Conservation (phyloP, 306 rosid species). For the Trichosanthes truncata region DNA sequence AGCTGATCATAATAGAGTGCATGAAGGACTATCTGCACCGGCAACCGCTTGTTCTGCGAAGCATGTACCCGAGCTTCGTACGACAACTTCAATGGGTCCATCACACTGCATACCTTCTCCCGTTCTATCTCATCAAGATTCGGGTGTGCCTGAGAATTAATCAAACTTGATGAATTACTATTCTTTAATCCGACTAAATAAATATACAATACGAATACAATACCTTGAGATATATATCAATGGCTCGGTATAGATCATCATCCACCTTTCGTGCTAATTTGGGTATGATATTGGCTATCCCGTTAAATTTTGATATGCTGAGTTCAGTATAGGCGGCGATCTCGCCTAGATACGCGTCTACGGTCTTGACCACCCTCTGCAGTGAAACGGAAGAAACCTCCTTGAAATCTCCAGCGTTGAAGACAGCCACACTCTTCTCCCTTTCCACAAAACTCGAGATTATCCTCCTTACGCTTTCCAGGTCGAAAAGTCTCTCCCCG, state of each 20-base stretch:
- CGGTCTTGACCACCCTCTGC: slow-evolving; percentile 61
- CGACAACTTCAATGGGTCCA: slow-evolving; percentile 69
- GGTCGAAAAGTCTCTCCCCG: slow-evolving; percentile 72
- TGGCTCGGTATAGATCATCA: slow-evolving; percentile 81
- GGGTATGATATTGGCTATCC: slow-evolving; percentile 60
- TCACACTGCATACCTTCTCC: slow-evolving; percentile 81
- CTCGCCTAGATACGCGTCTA: slow-evolving; percentile 84
- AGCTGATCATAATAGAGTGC: slow-evolving; percentile 82
- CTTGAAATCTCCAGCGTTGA: slow-evolving; percentile 33
- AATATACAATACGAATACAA: too few species aligned
- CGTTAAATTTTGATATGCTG: slow-evolving; percentile 50
- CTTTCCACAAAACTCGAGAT: slow-evolving; percentile 52
- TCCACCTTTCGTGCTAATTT: slow-evolving; percentile 71
- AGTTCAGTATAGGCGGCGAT: slow-evolving; percentile 65
- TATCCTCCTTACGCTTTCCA: slow-evolving; percentile 63
- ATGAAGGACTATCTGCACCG: slow-evolving; percentile 75
- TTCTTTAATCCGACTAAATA: too few species aligned
- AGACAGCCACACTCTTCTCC: slow-evolving; percentile 60
- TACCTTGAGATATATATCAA: slow-evolving; percentile 76
- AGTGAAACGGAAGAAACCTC: slow-evolving; percentile 53
- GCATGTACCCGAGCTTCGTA: slow-evolving; percentile 86
- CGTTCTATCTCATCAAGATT: slow-evolving; percentile 72
- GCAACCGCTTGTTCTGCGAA: slow-evolving; percentile 74
- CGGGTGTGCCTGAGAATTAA: slow-evolving; percentile 49
- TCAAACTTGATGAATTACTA: too few species aligned